Evolutionary conservation across 305 asterid genomes (phyloP).

Genomic region (Fraxinus platypoda): DNA sequence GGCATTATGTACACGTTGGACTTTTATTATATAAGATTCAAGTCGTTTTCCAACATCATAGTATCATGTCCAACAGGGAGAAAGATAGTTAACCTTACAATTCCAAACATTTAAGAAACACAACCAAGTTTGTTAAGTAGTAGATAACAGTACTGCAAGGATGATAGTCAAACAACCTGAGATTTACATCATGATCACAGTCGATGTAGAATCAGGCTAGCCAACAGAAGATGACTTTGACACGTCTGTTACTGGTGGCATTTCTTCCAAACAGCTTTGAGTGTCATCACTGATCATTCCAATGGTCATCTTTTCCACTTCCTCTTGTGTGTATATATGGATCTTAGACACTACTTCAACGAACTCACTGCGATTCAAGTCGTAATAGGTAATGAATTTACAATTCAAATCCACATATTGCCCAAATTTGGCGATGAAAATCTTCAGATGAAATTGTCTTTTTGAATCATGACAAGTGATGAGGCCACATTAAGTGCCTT

Average conservation of each 20-base stretch:
- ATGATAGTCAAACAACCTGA: not conserved
- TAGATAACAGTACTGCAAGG: not conserved
- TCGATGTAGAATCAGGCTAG: conserved; percentile 58
- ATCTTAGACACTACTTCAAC: conserved; percentile 81
- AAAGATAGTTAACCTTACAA: not conserved
- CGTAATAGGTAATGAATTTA: not conserved
- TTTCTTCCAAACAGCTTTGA: conserved; percentile 91
- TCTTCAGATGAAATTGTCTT: not conserved
- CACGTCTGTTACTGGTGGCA: conserved; percentile 50
- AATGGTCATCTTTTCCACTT: conserved; percentile 81
- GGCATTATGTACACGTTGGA: not conserved
- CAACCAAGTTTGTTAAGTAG: conserved; percentile 23
- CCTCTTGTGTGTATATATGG: conserved; percentile 87
- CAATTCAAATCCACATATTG: not conserved
- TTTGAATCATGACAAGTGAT: not conserved
- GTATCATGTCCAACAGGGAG: not conserved
- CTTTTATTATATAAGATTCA: conserved; percentile 3
- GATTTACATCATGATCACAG: conserved; percentile 45
- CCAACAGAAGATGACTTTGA: conserved; percentile 84
- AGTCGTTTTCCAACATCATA: conserved; percentile 1
- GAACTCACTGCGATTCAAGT: conserved; percentile 62
- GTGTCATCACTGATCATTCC: conserved; percentile 84
- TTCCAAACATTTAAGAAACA: not conserved
- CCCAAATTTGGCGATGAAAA: not conserved
- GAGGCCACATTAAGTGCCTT: not conserved